A percentile compares a stretch with the other conserved stretches of the same genome.
phyloP scores from a whole-genome alignment of 2,329 filamentous ascomycete species.

The Penicillium fuscoglaucum region DNA sequence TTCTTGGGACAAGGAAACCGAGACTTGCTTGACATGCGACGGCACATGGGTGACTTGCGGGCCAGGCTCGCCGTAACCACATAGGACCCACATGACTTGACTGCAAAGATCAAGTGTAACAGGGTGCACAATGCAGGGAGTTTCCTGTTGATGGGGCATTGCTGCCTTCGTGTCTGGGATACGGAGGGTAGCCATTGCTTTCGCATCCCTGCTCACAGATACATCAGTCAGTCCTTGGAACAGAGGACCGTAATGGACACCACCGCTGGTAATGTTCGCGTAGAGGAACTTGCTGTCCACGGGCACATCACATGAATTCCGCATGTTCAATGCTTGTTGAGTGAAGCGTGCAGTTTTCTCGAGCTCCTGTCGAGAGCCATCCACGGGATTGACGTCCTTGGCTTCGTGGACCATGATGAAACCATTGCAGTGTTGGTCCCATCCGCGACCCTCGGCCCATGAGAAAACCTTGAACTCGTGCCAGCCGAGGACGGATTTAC shows the following conservation, averaged over 20 bases:
- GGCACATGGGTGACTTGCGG: constrained; percentile 16
- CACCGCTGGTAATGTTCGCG: constrained; percentile 16
- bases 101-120: constrained; percentile 21
- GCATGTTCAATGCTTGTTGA: constrained; percentile 3
- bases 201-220: not conserved
- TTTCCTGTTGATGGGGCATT: constrained; percentile 21
- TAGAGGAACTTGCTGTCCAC: constrained; percentile 17
- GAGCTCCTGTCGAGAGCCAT: constrained; percentile 12
- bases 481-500: constrained; percentile 24
- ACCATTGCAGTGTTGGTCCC: constrained; percentile 27
- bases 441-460: constrained; percentile 23
- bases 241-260: constrained; percentile 20
- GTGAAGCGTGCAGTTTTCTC: not conserved
- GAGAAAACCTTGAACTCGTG: constrained; percentile 29
- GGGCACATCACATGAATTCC: constrained; percentile 4
- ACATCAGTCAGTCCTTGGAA: constrained; percentile 19
- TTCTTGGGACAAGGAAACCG: constrained; percentile 11
- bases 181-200: constrained; percentile 16
- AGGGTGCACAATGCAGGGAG: constrained; percentile 18
- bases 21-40: constrained; percentile 19
- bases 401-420: constrained; percentile 24
- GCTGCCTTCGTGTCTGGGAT: constrained; percentile 18
- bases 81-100: constrained; percentile 21
- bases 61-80: constrained; percentile 18
- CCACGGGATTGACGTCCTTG: constrained; percentile 21